Base-by-base conservation (phyloP, 1,284 basidiomycete genomes). In the Afroboletus lepidellus region DNA sequence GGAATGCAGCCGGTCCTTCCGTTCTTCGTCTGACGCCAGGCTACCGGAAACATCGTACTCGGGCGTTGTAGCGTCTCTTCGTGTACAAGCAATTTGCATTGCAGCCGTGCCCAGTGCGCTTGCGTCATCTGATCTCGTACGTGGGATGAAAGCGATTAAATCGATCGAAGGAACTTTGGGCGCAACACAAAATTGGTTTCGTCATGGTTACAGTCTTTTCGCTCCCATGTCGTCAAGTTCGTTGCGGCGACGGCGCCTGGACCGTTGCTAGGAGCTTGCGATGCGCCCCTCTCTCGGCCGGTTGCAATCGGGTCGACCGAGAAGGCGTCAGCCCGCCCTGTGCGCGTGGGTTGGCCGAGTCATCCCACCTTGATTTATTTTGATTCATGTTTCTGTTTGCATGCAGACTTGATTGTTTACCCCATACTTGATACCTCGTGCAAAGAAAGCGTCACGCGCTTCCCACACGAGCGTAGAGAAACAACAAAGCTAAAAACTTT, bases 141-240 rank as follows among this genome's bases (percentile, higher is more conserved):
- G 11, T 30, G 30, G 30, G 11, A 29, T n/a, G n/a, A n/a, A n/a
- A n/a, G n/a, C n/a, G n/a, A 30, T 30, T 13, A 30, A 30, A 30
- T 3, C 30, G 30, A 30, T 30, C 7, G 30, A 13, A 11, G 30
- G 30, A 13, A 12, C 3, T 5, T 30, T 30, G 30, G 13, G 30
- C 27, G 74, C 76, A 34, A 6, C 8, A n/a, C 33, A n/a, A n/a
- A n/a, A 9, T 15, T 34, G 8, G 5, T 8, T 34, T 18, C 18
- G n/a, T 34, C n/a, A 34, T 18, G 33, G 33, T 34, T 34, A 34
- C 32, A 11, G 4, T 9, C 11, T 13, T n/a, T 6, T 30, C 5
- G 12, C 33, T n/a, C 18, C 36, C 4, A 21, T n/a, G 18, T 5
- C 9, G 18, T 21, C 36, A 8, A 34, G 15, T 34, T 21, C 18